phyloP scores from a whole-genome alignment of 2,329 filamentous ascomycete genomes.

The Dothideomycetes sp. region DNA sequence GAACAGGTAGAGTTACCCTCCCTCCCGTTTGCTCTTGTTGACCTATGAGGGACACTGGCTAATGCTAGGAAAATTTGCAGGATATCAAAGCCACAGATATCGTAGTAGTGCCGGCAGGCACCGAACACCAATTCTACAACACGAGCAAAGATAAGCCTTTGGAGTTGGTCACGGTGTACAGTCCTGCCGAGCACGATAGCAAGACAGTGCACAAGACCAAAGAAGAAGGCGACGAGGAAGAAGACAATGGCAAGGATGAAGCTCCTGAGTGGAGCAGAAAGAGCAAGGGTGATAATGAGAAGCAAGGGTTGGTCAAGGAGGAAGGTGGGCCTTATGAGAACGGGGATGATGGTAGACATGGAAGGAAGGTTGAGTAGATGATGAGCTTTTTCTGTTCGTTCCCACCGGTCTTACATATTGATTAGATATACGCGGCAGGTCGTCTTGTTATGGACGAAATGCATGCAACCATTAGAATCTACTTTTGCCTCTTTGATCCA shows the following conservation, averaged over 20 bases:
- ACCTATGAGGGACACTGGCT: slow-evolving; percentile 19
- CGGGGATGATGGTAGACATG: slow-evolving; percentile 28
- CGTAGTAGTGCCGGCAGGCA: slow-evolving; percentile 55
- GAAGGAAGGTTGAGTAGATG: slow-evolving; percentile 19
- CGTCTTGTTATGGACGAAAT: too few relatives aligned
- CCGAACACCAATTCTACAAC: slow-evolving; percentile 58
- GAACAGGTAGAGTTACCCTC: too few relatives aligned
- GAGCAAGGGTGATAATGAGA: slow-evolving; percentile 51
- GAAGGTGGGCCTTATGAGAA: slow-evolving; percentile 28
- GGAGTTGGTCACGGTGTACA: slow-evolving; percentile 55
- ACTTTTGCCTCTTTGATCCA: too few relatives aligned
- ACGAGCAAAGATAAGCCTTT: slow-evolving; percentile 47
- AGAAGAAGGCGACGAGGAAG: slow-evolving; percentile 53
- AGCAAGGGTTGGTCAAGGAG: slow-evolving; percentile 44
- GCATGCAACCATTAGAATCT: too few relatives aligned
- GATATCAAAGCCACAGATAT: slow-evolving; percentile 44
- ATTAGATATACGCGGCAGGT: too few relatives aligned
- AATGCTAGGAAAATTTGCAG: slow-evolving; percentile 20
- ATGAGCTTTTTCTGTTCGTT: too few relatives aligned
- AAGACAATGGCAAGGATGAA: slow-evolving; percentile 53
- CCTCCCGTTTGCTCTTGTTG: slow-evolving; percentile 23
- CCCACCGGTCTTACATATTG: too few relatives aligned
- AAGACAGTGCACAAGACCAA: slow-evolving; percentile 54
- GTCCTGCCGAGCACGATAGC: slow-evolving; percentile 52
- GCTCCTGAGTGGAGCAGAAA: slow-evolving; percentile 50